A percentile compares a stretch with the other conserved stretches of the same genome.
These are phyloP conservation scores for Cornus florida DNA, from an alignment of 148 eudicot genomes.

Conservation along the genomic window DNA sequence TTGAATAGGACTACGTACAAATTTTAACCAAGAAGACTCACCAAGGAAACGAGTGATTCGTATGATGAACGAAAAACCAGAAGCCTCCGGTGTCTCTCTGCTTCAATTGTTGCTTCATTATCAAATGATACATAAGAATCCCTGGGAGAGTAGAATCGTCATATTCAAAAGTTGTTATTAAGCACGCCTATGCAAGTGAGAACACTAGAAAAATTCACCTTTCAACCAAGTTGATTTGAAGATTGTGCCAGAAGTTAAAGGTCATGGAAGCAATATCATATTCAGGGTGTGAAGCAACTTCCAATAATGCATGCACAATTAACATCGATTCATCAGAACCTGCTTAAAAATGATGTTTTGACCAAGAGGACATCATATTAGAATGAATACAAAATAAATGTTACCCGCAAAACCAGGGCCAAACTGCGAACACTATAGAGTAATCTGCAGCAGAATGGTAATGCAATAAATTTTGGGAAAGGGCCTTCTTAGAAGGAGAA, in stretches of 20 bases:
- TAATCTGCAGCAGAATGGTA: constrained; percentile 8
- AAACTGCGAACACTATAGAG: background rate
- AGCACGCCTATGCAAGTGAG: constrained; percentile 1
- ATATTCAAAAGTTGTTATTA: constrained; percentile 7
- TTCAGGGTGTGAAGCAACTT: constrained; percentile 95
- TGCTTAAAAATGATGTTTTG: constrained; percentile 31
- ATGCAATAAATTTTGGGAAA: background rate
- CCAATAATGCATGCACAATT: constrained; percentile 83
- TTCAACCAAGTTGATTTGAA: constrained; percentile 81
- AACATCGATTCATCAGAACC: constrained; percentile 93
- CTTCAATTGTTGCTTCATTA: constrained; percentile 68
- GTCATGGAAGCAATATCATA: constrained; percentile 99
- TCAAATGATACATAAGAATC: constrained; percentile 58
- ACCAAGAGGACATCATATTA: background rate
- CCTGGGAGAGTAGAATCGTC: constrained; percentile 37
- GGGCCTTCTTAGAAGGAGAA: constrained; percentile 1
- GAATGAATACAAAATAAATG: constrained; percentile 4
- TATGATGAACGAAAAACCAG: constrained; percentile 74
- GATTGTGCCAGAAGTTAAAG: constrained; percentile 97
- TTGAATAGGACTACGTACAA: too few species aligned
- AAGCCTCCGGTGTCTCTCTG: constrained; percentile 78
- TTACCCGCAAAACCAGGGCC: background rate
- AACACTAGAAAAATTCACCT: constrained; percentile 42
- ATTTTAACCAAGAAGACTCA: constrained; percentile 31
- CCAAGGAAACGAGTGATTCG: constrained; percentile 95